Evolutionary conservation across 352 stramenopile genomes (phyloP), one percentile per base, ranked within the genome.

Genomic region (Pythium monospermum): DNA sequence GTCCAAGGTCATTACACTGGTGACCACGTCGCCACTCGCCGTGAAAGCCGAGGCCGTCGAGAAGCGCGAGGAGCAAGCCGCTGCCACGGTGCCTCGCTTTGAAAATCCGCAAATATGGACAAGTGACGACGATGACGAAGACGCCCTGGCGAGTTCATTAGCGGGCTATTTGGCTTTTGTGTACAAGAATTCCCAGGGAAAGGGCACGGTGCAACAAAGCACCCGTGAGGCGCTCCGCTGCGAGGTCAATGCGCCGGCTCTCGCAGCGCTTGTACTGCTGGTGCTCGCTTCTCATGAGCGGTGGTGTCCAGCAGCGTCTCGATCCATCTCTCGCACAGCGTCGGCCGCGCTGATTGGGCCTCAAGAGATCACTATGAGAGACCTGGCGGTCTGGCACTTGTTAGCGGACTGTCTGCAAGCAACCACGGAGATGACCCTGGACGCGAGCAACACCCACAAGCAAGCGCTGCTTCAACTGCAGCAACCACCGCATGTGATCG

Each of bases 141-240:
- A 61, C 18, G 26, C 50, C 10, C 26, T 87, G 31, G 64, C 69
- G 23, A 59, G 51, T 8, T 69, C 73, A n/a, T 56, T 87, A 6
- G 77, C 63, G 19, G 54, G 71, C 6, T 87, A 87, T 37, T 54
- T 87, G 6, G 64, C 61, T 13, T 84, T 83, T 26, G 72, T 77
- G n/a, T 73, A 76, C 49, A 43, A 19, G 21, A 48, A 37, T 31
- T 15, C 0, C 16, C 28, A 1, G 28, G 33, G 28, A 49, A 13
- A 26, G 10, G 31, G 41, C 18, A 13, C 59, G 0, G 48, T 72
- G 12, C 68, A 78, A 8, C 49, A 60, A 16, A 73, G 47, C 12
- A 83, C 84, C 39, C 60, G 53, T 1, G 64, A 80, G 12, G 67
- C 67, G 23, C 39, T 87, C 4, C 69, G 66, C 25, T 68, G 61